Evolutionary conservation across 805 yeast species (phyloP), one percentile per base, ranked within the genome.

Genomic region (Hanseniaspora hatyaiensis): DNA sequence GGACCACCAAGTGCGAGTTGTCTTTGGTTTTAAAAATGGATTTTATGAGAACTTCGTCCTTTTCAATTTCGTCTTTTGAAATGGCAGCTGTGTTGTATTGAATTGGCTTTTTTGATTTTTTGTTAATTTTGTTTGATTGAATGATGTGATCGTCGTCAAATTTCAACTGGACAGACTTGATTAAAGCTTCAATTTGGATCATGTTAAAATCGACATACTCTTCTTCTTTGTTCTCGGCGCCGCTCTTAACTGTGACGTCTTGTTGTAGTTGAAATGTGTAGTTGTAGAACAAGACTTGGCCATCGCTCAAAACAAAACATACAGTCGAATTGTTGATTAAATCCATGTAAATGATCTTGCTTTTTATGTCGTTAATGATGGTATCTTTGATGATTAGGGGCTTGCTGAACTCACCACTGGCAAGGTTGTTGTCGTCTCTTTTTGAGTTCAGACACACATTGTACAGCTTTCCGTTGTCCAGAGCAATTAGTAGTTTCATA

Each of bases 401-500:
- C 33, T 45, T 45, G 26, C 12, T 37, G 16, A 28, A 36, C 8
- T 30, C 40, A 16, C 37, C 49, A 30, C 8, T 26, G 29, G 6
- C 29, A 26, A n/a, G 19, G 12, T 24, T 12, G 18, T 37, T 38
- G 18, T 45, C 49, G 31, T 45, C 49, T 31, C 42, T 45, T 28
- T 36, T 24, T n/a, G 41, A n/a, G 13, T 45, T 45, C 12, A 45
- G 22, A 11, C 32, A 45, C 13, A 45, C 34, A 28, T 45, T 45
- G 32, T 45, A 45, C 13, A 45, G 32, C 18, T 74, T 68, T 0
- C 88, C 87, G 1, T 82, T 88, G 52, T 75, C 82, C 15, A 83
- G 73, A 34, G 85, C 68, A 3, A 71, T 78, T 38, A 82, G 55
- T 12, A 81, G 59, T 61, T 73, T 79, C 89, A 82, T 80, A 9